A percentile compares a stretch with the other conserved stretches of the same genome.
Evolutionary conservation across 768 basidiomycete species (phyloP).

Genomic region (Tylopilus balloui): DNA sequence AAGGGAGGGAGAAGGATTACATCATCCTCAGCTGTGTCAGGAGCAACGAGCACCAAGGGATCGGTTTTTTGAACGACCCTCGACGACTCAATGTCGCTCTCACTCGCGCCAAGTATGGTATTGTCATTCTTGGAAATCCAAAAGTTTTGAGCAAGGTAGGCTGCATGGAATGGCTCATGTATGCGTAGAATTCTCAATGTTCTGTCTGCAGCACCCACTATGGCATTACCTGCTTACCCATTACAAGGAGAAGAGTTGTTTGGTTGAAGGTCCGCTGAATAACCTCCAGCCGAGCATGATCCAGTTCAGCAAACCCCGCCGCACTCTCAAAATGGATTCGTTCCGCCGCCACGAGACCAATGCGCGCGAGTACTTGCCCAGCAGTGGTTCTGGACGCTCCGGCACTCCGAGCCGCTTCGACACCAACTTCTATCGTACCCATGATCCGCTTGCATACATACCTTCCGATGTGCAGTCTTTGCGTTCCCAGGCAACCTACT

Average conservation of each 20-base stretch:
- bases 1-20: slow-evolving; percentile 99
- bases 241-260: slow-evolving; percentile 91
- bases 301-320: slow-evolving; percentile 96
- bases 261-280: slow-evolving; percentile 95
- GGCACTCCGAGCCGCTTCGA: slow-evolving; percentile 95
- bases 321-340: slow-evolving; percentile 88
- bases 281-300: slow-evolving; percentile 99
- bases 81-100: slow-evolving; percentile 94
- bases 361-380: slow-evolving; percentile 70
- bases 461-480: slow-evolving; percentile 95
- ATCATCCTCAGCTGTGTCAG: slow-evolving; percentile 97
- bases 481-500: slow-evolving; percentile 94
- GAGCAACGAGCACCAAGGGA: slow-evolving; percentile 99
- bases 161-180: slow-evolving; percentile 4
- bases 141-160: slow-evolving; percentile 97
- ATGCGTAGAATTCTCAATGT: slow-evolving; percentile 10
- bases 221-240: slow-evolving; percentile 99
- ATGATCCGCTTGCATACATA: slow-evolving; percentile 90
- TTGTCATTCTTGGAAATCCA: slow-evolving; percentile 99
- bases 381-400: slow-evolving; percentile 48
- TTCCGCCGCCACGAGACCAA: slow-evolving; percentile 91
- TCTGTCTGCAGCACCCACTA: slow-evolving; percentile 72
- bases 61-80: slow-evolving; percentile 98
- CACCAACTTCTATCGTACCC: slow-evolving; percentile 90
- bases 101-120: slow-evolving; percentile 95